These are phyloP conservation scores for Trebouxia gelatinosa DNA, from an alignment of 163 green algal genomes.

Conservation along the genomic window DNA sequence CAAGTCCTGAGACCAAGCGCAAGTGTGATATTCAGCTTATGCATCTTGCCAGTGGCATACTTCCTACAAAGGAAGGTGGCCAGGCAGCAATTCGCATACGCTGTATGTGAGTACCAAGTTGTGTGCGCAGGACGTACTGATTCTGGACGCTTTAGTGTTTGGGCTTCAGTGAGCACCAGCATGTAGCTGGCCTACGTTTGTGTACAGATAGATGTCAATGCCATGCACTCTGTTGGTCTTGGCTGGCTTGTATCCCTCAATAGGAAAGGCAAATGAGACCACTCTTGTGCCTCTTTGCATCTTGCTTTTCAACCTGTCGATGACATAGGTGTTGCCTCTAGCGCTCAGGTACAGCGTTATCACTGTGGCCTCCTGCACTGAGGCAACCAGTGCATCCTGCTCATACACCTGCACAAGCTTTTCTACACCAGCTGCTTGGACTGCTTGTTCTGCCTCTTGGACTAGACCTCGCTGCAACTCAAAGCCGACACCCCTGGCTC, in stretches of 20 bases:
- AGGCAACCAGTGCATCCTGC: conserved; percentile 1
- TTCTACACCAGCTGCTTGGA: not conserved
- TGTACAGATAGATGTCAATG: conserved; percentile 14
- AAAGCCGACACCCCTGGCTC: conserved; percentile 12
- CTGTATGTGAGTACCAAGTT: not conserved
- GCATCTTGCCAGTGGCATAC: no score
- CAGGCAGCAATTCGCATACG: no score
- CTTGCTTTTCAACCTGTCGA: not conserved
- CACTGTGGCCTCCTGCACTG: not conserved
- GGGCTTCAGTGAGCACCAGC: not conserved
- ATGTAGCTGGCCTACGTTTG: not conserved
- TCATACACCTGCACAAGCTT: not conserved
- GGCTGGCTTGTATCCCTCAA: not conserved
- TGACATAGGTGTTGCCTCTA: not conserved
- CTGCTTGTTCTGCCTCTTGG: not conserved
- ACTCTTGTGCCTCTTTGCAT: not conserved
- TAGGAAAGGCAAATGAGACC: conserved; percentile 22
- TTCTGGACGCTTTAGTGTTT: no score
- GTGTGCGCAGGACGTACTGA: not conserved
- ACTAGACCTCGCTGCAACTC: not conserved
- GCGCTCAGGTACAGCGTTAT: conserved; percentile 8
- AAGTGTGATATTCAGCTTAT: not conserved
- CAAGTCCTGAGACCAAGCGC: not conserved
- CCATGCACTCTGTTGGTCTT: conserved; percentile 9
- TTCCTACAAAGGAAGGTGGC: no score